Evolutionary conservation across 495 filamentous ascomycete genomes (phyloP), one percentile per base, ranked within the genome.

Genomic region (Aspergillus conjunctus): DNA sequence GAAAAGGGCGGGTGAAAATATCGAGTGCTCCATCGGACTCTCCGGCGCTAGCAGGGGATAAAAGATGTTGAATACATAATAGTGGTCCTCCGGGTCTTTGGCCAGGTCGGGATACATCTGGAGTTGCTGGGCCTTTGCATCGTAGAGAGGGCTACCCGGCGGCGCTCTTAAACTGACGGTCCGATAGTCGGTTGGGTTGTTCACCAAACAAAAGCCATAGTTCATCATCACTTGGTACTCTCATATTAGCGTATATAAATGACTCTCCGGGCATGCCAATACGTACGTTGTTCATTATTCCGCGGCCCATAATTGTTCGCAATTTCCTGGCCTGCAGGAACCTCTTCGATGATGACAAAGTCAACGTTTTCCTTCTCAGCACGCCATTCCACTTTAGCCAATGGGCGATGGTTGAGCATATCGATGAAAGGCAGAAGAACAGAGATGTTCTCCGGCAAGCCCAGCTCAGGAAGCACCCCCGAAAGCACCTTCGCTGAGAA

Each of bases 301-400:
- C 88, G 86, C 4, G 85, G 81, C 0, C 83, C 87, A 59, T 90
- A 90, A 66, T 90, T 90, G 64, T 90, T 90, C 22, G 75, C 81
- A 18, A 89, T 78, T 65, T 89, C 83, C 11, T 77, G 62, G 3
- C 83, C 84, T 10, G 76, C 68, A 7, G 66, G 30, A n/a, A 84
- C 65, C 9, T 71, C 41, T 18, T 85, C 79, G 22, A 81, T 66
- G 9, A 81, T 70, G 22, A 80, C 66, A 58, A 88, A 77, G 21
- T 67, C 74, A 51, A 87, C 78, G 39, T 75, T 68, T 22, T 74
- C 65, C 0, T 66, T 62, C 0, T 77, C 79, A 41, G 85, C 83
- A 14, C 79, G 72, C 87, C 87, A 89, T 62, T 83, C 81, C 1
- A 88, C 85, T 61, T 81, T 82, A 0, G 83, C 80, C 51, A 80